Conservation (phyloP, 371 early-diverging fungal genomes). For the Sporodiniella umbellata region DNA sequence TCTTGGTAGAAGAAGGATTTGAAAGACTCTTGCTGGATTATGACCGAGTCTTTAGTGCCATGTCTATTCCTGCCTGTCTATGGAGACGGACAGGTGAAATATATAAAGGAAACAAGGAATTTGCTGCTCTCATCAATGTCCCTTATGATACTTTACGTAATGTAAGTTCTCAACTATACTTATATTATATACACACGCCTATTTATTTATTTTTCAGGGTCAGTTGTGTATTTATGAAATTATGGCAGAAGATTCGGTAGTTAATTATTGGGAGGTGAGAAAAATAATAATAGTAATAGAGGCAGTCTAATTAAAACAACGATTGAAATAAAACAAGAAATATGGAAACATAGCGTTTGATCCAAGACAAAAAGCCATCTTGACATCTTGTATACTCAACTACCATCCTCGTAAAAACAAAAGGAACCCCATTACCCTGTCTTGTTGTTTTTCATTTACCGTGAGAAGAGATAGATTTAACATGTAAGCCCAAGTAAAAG, state of each 20-base stretch:
- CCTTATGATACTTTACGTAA: constrained; percentile 75
- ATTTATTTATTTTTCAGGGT: constrained; percentile 36
- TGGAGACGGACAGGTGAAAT: constrained; percentile 97
- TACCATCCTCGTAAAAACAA: constrained; percentile 9
- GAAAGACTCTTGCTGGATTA: constrained; percentile 74
- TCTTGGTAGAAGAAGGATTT: constrained; percentile 90
- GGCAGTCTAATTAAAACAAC: background rate
- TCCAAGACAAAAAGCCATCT: constrained; percentile 86
- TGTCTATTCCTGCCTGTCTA: constrained; percentile 93
- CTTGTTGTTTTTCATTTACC: constrained; percentile 88
- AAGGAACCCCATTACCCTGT: constrained; percentile 40
- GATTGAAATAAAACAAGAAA: constrained; percentile 65
- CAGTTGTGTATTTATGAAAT: constrained; percentile 84
- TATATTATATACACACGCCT: background rate
- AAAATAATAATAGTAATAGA: constrained; percentile 13
- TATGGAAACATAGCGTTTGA: constrained; percentile 92
- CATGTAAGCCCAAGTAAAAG: constrained; percentile 38
- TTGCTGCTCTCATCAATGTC: constrained; percentile 83
- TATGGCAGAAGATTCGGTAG: constrained; percentile 82
- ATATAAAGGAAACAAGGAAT: constrained; percentile 92
- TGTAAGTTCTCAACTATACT: constrained; percentile 24
- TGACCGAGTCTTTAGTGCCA: constrained; percentile 79
- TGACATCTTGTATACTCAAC: constrained; percentile 73
- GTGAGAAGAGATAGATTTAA: constrained; percentile 85
- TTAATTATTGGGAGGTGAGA: constrained; percentile 75